These are phyloP conservation scores for Kalmanozyma brasiliensis DNA, from an alignment of 1,284 basidiomycete genomes.

Conservation along the genomic window DNA sequence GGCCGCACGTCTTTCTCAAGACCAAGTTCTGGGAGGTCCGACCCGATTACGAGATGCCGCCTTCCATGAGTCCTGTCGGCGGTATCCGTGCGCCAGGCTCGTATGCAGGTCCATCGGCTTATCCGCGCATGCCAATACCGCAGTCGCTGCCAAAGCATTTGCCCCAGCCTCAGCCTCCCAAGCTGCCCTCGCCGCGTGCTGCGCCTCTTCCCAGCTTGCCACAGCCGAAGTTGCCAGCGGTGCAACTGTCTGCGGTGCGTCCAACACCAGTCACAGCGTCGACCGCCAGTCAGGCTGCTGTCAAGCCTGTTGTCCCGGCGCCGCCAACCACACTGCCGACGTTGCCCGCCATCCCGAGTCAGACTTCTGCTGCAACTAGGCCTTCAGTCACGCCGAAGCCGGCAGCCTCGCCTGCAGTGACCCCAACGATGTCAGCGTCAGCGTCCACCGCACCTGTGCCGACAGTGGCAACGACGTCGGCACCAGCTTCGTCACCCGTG, in stretches of 20 bases:
- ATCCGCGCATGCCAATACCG: conserved; percentile 10
- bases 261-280: conserved; percentile 10
- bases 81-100: conserved; percentile 25
- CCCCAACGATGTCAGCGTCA: conserved; percentile 1
- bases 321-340: conserved; percentile 21
- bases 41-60: conserved; percentile 45
- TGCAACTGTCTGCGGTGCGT: conserved; percentile 14
- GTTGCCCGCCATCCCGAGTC: conserved; percentile 25
- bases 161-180: conserved; percentile 26
- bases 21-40: conserved; percentile 63
- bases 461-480: conserved; percentile 3
- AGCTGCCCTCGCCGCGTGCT: conserved; percentile 31
- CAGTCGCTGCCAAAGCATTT: conserved; percentile 25
- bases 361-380: conserved; percentile 10
- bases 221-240: conserved; percentile 24
- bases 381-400: conserved; percentile 14
- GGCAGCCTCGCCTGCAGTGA: not conserved
- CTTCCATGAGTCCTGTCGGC: conserved; percentile 15
- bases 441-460: not conserved
- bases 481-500: not conserved
- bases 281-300: not conserved
- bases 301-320: conserved; percentile 5
- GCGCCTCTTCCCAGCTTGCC: conserved; percentile 11
- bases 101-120: conserved; percentile 13
- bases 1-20: conserved; percentile 59